Evolutionary conservation across 169 alveolate species (phyloP), one percentile per base, ranked within the genome.

Genomic region (Babesia gibsoni): DNA sequence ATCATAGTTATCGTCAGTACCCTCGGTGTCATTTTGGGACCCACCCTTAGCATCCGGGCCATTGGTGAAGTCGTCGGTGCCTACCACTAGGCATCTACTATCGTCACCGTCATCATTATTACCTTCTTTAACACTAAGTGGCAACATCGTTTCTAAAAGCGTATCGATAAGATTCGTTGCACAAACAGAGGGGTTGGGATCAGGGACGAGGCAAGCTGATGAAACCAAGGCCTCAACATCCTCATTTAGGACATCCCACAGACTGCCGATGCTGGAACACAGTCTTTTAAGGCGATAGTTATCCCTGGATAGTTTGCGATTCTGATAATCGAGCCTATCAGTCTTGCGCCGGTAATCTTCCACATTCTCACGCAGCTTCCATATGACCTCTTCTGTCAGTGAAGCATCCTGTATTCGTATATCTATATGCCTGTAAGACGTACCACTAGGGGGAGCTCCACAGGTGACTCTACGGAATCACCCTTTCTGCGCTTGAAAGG

Each of bases 311-410:
- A 75, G 56, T 18, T 25, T 29, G 27, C 25, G 32, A 9, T 65
- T 46, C 18, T 36, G 53, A 20, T 52, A 22, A 20, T 46, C 41
- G n/a, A 75, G 58, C 25, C 36, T 25, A 7, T 49, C 73, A 45
- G 49, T 49, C 41, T 65, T 73, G 2, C 52, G 25, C 36, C 84
- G 84, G 33, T 75, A 75, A 27, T 61, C 77, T 30, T 10, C 81
- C 22, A 75, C 20, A 36, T 63, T 35, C 58, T 61, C 74, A 48
- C 65, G 78, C 10, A 75, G 66, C 49, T 52, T 61, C 39, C 27
- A 41, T 4, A 61, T n/a, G 35, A 18, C 18, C 72, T 61, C 72
- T 5, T 27, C 41, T 18, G 10, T 46, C 1, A 14, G 41, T 16
- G 45, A 30, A 4, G 25, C 58, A 32, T 61, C 58, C 72, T 61